Base-by-base conservation (phyloP, 2,329 filamentous ascomycete genomes). In the Scytalidium sp. region DNA sequence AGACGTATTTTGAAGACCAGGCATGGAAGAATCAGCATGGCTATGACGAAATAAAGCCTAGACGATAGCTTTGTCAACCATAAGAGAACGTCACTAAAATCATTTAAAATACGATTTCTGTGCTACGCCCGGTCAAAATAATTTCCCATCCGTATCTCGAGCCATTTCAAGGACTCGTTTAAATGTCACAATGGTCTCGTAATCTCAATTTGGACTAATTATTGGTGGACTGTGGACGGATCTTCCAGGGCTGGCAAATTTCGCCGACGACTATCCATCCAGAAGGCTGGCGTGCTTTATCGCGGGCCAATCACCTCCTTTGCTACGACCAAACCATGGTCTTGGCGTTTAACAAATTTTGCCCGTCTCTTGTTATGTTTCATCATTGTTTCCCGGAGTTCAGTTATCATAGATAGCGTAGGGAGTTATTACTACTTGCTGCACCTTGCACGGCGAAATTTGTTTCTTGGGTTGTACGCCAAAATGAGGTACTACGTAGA, bases 171-270 rank as follows among this genome's bases (percentile, higher is more conserved):
- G n/a, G n/a, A n/a, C n/a, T n/a, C n/a, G n/a, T n/a, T n/a, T n/a
- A 60, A 81, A 81, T 60, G 71, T 85, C 22, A 50, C 46, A 8
- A n/a, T n/a, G n/a, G n/a, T n/a, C n/a, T n/a, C n/a, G n/a, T n/a
- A n/a, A n/a, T n/a, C n/a, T n/a, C n/a, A n/a, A n/a, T n/a, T n/a
- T n/a, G n/a, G n/a, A n/a, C n/a, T n/a, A n/a, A n/a, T 29, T 29
- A 29, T 29, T 29, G 25, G 25, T 29, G 7, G 13, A 13, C 25
- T 29, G 25, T 29, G 8, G 25, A 29, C 13, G 25, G 25, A 13
- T 29, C n/a, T 29, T 29, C 25, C 25, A 29, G 13, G 25, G 25
- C 25, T 29, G 13, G 13, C 25, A 29, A 29, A 29, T 29, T 29
- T 29, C 25, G 25, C 25, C 25, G 25, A 13, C 25, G 25, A 29